A percentile compares a stretch with the other conserved stretches of the same genome.
Conservation (phyloP, 1,284 basidiomycete species). For the Cronartium quercuum region DNA sequence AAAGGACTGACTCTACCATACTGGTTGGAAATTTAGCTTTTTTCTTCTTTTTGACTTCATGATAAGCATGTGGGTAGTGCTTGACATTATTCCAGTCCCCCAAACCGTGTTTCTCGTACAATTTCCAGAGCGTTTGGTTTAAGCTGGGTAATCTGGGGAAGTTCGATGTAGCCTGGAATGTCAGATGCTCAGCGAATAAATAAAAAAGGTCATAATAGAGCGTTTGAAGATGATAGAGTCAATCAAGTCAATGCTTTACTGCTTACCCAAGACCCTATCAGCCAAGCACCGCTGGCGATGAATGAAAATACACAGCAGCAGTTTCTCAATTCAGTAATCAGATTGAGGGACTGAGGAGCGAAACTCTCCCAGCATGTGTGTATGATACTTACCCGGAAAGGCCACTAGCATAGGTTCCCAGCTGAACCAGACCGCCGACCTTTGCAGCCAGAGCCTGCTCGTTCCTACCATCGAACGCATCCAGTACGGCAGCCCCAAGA, state of each 20-base stretch:
- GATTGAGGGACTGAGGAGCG: not conserved
- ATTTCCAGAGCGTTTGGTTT: constrained; percentile 7
- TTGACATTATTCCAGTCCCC: constrained; percentile 26
- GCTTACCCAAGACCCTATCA: constrained; percentile 29
- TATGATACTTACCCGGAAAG: constrained; percentile 17
- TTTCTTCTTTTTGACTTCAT: constrained; percentile 18
- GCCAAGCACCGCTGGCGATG: constrained; percentile 8
- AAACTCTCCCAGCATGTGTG: not conserved
- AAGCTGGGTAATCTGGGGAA: constrained; percentile 15
- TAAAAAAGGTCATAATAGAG: not conserved
- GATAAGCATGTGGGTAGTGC: constrained; percentile 11
- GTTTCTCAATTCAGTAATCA: not conserved
- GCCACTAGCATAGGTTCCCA: constrained; percentile 25
- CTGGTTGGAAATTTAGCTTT: constrained; percentile 23
- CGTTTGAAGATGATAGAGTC: not conserved
- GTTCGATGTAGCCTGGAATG: constrained; percentile 22
- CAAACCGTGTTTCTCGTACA: constrained; percentile 11
- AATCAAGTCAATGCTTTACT: not conserved
- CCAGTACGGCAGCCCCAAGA: constrained; percentile 18
- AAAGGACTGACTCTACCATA: constrained; percentile 22
- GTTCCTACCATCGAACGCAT: constrained; percentile 32
- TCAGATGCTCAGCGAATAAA: not conserved
- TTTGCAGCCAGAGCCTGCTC: not conserved
- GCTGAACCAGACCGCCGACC: constrained; percentile 24
- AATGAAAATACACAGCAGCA: not conserved